Percentiles rank a stretch among this genome's conserved stretches.
Evolutionary conservation across 768 basidiomycete species (phyloP).

Genomic region (Pulveroboletus frians): DNA sequence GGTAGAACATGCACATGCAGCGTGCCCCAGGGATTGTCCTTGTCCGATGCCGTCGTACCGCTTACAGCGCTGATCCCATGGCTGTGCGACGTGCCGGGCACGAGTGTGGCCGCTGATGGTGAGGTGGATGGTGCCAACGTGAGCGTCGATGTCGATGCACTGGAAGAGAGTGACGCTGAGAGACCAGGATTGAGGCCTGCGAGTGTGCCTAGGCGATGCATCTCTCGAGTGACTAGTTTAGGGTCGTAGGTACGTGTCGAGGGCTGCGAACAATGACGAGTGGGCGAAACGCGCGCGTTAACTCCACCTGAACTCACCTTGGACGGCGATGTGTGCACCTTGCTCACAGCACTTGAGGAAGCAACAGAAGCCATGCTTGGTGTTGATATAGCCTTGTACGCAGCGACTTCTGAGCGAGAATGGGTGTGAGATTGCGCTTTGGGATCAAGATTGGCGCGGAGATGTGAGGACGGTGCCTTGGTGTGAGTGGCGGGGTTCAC

Average conservation of each 20-base stretch:
- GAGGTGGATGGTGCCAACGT: slow-evolving; percentile 37
- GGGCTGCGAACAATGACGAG: slow-evolving; percentile 33
- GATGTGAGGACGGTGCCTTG: slow-evolving; percentile 24
- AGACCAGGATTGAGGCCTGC: slow-evolving; percentile 47
- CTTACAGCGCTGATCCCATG: slow-evolving; percentile 19
- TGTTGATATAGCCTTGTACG: slow-evolving; percentile 11
- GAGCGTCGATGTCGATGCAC: slow-evolving; percentile 45
- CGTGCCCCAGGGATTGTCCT: slow-evolving; percentile 74
- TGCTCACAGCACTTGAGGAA: slow-evolving; percentile 25
- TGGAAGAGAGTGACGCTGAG: slow-evolving; percentile 33
- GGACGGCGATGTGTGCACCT: slow-evolving; percentile 30
- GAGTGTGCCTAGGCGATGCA: slow-evolving; percentile 74
- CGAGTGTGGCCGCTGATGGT: slow-evolving; percentile 31
- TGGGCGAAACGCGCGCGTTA: slow-evolving; percentile 7
- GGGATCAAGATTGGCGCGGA: slow-evolving; percentile 27
- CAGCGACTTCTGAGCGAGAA: slow-evolving; percentile 34
- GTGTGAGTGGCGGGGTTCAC: slow-evolving; percentile 38
- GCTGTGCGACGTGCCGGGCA: slow-evolving; percentile 33
- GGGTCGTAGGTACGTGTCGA: slow-evolving; percentile 74
- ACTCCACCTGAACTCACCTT: slow-evolving; percentile 30
- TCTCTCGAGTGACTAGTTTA: slow-evolving; percentile 76
- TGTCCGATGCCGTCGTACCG: slow-evolving; percentile 32
- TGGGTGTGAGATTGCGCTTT: slow-evolving; percentile 36
- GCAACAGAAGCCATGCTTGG: slow-evolving; percentile 26
- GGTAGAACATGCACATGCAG: slow-evolving; percentile 87